A percentile compares a stretch with the other conserved stretches of the same genome.
Conservation (phyloP, 2,329 filamentous ascomycete genomes). For the Ceratocystis cacaofunesta region DNA sequence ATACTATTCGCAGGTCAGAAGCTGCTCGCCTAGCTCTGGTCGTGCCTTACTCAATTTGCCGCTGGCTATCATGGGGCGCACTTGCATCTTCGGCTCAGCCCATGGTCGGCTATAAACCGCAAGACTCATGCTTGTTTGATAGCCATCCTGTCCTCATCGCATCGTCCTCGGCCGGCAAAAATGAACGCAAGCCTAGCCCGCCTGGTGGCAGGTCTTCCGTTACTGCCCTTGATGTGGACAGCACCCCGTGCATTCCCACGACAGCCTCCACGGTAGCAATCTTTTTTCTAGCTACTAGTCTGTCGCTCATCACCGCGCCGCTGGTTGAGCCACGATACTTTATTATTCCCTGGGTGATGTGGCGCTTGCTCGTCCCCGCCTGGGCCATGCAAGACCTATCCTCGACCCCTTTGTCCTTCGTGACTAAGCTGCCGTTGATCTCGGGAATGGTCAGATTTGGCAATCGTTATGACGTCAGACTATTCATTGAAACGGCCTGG, state of each 20-base stretch:
- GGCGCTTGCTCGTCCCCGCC: slow-evolving; percentile 63
- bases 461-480: slow-evolving; percentile 30
- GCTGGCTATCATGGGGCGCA: slow-evolving; percentile 51
- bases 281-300: slow-evolving; percentile 51
- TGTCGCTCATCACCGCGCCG: slow-evolving; percentile 76
- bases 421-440: neutral
- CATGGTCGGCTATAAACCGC: neutral
- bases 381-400: slow-evolving; percentile 22
- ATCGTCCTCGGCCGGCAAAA: no score
- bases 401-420: slow-evolving; percentile 10
- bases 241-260: slow-evolving; percentile 21
- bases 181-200: no score
- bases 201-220: slow-evolving; percentile 6
- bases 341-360: slow-evolving; percentile 88
- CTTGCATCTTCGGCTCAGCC: slow-evolving; percentile 29
- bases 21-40: slow-evolving; percentile 52
- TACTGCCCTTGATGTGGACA: slow-evolving; percentile 21
- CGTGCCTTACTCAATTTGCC: slow-evolving; percentile 54
- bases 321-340: slow-evolving; percentile 94
- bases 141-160: slow-evolving; percentile 22
- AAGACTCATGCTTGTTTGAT: slow-evolving; percentile 18
- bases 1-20: slow-evolving; percentile 54
- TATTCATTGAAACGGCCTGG: slow-evolving; percentile 52
- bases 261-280: slow-evolving; percentile 39
- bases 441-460: slow-evolving; percentile 14